Base-by-base conservation (phyloP, 305 asterid genomes). In the Stenogyne calaminthoides region DNA sequence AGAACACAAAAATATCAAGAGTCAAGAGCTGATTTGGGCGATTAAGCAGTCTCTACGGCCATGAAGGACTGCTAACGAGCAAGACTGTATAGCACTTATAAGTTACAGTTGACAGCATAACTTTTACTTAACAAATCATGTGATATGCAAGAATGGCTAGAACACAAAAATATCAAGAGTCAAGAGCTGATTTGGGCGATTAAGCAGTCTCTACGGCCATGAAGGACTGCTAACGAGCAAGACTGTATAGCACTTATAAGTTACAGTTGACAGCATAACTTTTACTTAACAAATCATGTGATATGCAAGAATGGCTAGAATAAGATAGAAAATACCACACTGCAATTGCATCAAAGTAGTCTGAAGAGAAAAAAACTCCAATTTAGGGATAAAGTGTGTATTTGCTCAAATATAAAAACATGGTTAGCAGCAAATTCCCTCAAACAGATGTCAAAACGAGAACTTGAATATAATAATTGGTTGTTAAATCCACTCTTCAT, bases 211-310 rank as follows among this genome's bases (percentile, higher is more conserved):
- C 29, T 2, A 25, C 2, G 29, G 2, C 29, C 29, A 25, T 25
- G 56, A 49, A 52, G 60, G 60, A 3, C 46, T 22, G 40, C 16
- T 42, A 36, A 10, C 8, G 47, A 70, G 66, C 66, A 69, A 55
- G 55, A 16, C 22, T 56, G 74, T 39, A 40, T 57, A 70, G 73
- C 52, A 34, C 11, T 5, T n/a, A 39, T 16, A 32, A 39, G 65
- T 56, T 37, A 15, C 65, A 56, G 9, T 32, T 52, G n/a, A 56
- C 27, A 20, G 25, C 14, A 51, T 3, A 52, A 52, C 72, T 67
- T 52, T 22, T 18, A 47, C 19, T 9, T 3, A 16, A 51, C 11
- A 19, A 11, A 19, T 69, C 40, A 39, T 3, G 64, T 42, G 39
- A 18, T 37, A 25, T 62, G 20, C 36, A 40, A 12, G 20, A 58